These are phyloP conservation scores for Parafenestella ontariensis DNA, from an alignment of 2,329 filamentous ascomycete species.

Conservation along the genomic window DNA sequence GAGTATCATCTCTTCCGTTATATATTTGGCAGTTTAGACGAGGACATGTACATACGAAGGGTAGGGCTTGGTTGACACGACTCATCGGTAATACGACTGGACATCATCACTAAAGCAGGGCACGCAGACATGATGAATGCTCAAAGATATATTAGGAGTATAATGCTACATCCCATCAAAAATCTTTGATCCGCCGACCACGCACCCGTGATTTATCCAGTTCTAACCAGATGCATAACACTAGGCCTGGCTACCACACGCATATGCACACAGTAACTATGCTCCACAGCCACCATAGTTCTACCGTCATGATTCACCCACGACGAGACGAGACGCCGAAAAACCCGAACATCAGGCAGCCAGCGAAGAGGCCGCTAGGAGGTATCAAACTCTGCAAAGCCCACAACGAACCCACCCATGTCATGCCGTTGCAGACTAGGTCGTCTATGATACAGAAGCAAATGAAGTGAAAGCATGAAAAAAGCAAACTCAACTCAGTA, in stretches of 20 bases:
- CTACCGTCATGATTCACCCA: conserved; percentile 26
- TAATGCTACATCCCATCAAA: conserved; percentile 28
- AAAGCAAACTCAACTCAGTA: conserved; percentile 15
- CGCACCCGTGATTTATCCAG: conserved; percentile 29
- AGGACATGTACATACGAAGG: neutral
- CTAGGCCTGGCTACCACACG: neutral
- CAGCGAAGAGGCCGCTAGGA: conserved; percentile 29
- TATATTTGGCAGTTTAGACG: neutral
- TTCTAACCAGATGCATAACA: conserved; percentile 15
- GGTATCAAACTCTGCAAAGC: conserved; percentile 40
- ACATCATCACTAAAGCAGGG: neutral
- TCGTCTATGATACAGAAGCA: conserved; percentile 46
- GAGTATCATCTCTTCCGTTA: neutral
- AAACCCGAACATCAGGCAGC: conserved; percentile 27
- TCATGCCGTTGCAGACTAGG: conserved; percentile 37
- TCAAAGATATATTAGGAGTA: no score
- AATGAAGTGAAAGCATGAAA: conserved; percentile 31
- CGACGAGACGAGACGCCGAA: conserved; percentile 22
- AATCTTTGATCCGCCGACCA: conserved; percentile 10
- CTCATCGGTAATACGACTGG: neutral
- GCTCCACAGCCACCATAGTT: conserved; percentile 26
- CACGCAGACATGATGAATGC: neutral
- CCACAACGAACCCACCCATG: conserved; percentile 28
- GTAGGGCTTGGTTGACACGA: neutral
- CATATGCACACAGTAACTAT: conserved; percentile 14